Evolutionary conservation across 192 early-diverging fungal species (phyloP), one percentile per base, ranked within the genome.

Genomic region (Backusella parvicylindrica): DNA sequence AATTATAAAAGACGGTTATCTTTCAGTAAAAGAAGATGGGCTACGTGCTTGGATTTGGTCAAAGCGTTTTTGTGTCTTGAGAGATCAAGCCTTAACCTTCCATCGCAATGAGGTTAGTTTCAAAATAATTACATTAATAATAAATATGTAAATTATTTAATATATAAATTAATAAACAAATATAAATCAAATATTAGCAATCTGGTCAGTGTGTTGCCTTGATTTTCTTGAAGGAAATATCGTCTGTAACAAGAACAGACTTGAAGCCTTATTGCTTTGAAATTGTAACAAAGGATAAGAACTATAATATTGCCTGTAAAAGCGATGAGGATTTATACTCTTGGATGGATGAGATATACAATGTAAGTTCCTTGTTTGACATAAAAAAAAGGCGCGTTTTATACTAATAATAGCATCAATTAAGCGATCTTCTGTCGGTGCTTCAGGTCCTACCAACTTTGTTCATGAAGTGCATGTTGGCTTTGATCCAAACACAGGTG

Each of bases 311-410:
- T 33, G 90, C 95, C 11, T 97, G 95, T 80, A 94, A 93, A 79
- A 95, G 89, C 77, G 98, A 99, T 81, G 95, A 97, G 79, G 97
- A 99, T 79, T 86, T 99, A 33, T 99, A 99, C 81, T 91, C 92
- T 56, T 99, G 98, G 98, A 95, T 98, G 89, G 97, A 99, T 77
- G 93, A 95, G 78, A 94, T 99, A 80, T 98, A 98, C 84, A 92
- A 92, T 77, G 92, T 94, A 81, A 56, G 36, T 43, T 23, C n/a
- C 13, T 60, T 18, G 2, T 35, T 6, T 4, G 6, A 1, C 21
- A 68, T 47, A 30, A 21, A 21, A 12, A 0, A 28, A 18, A 11
- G 12, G 26, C 37, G 23, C 36, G 23, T 23, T 41, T 15, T 21
- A 18, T 9, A 2, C 12, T 6, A n/a, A 23, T 13, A 64, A 35